Evolutionary conservation across 768 basidiomycete genomes (phyloP).

Genomic region (Hygrophoropsis aurantiaca): DNA sequence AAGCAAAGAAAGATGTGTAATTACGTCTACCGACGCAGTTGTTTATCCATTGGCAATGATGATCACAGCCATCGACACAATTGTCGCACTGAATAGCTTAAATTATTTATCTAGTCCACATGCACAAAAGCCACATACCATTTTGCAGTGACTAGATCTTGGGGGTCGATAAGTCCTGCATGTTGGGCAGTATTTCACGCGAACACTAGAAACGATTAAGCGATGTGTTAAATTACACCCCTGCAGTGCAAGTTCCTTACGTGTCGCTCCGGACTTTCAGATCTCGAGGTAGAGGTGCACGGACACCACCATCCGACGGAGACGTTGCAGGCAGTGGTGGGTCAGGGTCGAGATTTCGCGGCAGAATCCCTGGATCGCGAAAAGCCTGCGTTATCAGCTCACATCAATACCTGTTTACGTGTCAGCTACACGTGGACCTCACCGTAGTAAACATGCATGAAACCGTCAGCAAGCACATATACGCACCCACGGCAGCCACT

Average conservation of each 20-base stretch:
- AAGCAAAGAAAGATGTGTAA: constrained; percentile 89
- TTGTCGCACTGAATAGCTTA: constrained; percentile 76
- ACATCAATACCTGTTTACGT: constrained; percentile 4
- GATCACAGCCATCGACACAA: constrained; percentile 94
- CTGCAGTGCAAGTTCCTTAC: constrained; percentile 44
- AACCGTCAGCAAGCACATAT: constrained; percentile 63
- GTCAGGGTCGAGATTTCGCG: constrained; percentile 81
- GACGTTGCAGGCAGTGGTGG: constrained; percentile 71
- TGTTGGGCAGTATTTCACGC: constrained; percentile 92
- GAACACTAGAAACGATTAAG: constrained; percentile 53
- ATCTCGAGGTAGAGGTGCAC: constrained; percentile 75
- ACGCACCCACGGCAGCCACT: constrained; percentile 64
- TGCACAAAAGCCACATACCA: constrained; percentile 50
- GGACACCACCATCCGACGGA: constrained; percentile 61
- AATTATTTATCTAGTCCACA: neutral
- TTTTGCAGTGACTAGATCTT: constrained; percentile 91
- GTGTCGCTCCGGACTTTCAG: constrained; percentile 74
- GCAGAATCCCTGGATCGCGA: constrained; percentile 85
- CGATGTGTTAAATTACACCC: neutral
- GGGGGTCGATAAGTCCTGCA: constrained; percentile 93
- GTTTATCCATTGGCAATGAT: constrained; percentile 91
- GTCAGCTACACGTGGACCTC: constrained; percentile 14
- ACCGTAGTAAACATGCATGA: constrained; percentile 79
- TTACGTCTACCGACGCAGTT: constrained; percentile 95
- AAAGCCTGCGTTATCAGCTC: constrained; percentile 52